These are phyloP conservation scores for Tephrocybe sp. DNA, from an alignment of 768 basidiomycete species.

Conservation along the genomic window DNA sequence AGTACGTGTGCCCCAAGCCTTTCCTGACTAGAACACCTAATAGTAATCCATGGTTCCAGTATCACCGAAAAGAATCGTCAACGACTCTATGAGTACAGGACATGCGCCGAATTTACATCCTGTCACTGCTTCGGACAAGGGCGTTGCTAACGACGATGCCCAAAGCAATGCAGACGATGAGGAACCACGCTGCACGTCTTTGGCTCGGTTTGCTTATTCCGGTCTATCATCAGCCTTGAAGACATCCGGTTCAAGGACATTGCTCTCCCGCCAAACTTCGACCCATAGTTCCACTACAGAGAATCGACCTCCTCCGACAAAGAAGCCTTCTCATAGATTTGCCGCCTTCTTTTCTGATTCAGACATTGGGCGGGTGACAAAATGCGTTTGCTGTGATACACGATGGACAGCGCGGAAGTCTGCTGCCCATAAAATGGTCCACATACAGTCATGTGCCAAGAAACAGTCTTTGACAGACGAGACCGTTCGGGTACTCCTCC, in stretches of 20 bases:
- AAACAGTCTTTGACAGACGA: constrained; percentile 52
- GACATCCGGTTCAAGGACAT: neutral
- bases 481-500: constrained; percentile 52
- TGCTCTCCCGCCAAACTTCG: constrained; percentile 13
- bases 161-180: constrained; percentile 26
- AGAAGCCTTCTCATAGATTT: constrained; percentile 20
- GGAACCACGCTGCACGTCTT: constrained; percentile 22
- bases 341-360: constrained; percentile 39
- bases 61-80: neutral
- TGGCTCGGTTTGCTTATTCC: constrained; percentile 41
- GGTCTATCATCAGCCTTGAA: constrained; percentile 6
- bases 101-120: neutral
- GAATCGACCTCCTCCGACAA: constrained; percentile 9
- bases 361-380: constrained; percentile 45
- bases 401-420: constrained; percentile 73
- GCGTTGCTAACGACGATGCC: neutral
- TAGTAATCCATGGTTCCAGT: neutral
- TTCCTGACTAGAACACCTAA: neutral
- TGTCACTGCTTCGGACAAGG: neutral
- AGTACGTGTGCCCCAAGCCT: neutral
- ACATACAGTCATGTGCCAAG: constrained; percentile 67
- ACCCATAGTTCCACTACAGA: constrained; percentile 8
- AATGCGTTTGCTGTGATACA: constrained; percentile 63
- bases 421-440: constrained; percentile 56
- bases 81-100: neutral